Evolutionary conservation across 2,329 filamentous ascomycete species (phyloP).

Genomic region (Colletotrichum sp.): DNA sequence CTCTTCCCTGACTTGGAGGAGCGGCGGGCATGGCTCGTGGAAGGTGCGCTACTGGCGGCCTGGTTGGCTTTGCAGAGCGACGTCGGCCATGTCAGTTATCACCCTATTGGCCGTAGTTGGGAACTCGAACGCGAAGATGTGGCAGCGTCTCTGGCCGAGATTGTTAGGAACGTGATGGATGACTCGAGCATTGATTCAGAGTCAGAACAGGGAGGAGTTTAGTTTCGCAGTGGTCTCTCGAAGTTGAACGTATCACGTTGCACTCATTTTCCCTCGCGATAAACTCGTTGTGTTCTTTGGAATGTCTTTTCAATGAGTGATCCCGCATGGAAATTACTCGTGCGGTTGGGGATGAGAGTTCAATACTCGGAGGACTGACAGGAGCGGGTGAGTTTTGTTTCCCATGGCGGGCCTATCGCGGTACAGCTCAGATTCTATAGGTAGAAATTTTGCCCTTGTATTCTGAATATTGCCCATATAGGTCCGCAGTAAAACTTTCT

Average conservation of each 20-base stretch:
- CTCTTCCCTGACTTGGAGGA: neutral
- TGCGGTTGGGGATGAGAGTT: neutral
- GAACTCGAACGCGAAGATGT: neutral
- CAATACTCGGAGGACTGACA: neutral
- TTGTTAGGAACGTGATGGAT: too few species aligned
- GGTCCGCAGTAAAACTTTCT: too few species aligned
- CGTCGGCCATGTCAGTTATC: neutral
- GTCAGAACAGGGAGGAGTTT: too few species aligned
- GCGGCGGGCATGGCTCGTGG: neutral
- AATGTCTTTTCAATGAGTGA: accelerated
- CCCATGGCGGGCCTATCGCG: neutral
- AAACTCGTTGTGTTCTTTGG: accelerated
- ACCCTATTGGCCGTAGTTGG: neutral
- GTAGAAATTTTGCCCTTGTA: too few species aligned
- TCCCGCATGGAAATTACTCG: too few species aligned
- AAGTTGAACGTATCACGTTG: accelerated
- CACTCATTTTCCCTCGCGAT: neutral
- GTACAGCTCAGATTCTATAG: accelerated
- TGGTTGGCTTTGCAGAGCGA: neutral
- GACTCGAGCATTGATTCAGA: accelerated
- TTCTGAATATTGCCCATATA: too few species aligned
- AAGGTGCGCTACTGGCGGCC: neutral
- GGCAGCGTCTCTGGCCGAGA: neutral
- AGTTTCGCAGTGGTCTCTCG: accelerated
- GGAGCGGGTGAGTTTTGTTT: neutral